phyloP scores from a whole-genome alignment of 2,329 filamentous ascomycete genomes.

The Monosporascus sp. region DNA sequence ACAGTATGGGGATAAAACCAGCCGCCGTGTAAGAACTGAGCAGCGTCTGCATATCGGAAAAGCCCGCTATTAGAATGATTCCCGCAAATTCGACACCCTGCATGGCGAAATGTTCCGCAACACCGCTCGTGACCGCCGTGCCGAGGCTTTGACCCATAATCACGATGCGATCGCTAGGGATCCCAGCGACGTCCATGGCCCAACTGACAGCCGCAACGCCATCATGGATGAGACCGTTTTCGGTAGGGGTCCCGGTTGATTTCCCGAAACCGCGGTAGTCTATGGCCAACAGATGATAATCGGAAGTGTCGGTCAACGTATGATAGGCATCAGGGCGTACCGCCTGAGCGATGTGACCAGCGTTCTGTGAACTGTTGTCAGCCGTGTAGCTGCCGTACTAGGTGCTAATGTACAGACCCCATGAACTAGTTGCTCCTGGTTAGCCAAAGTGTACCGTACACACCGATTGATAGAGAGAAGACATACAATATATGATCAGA shows the following conservation, averaged over 20 bases:
- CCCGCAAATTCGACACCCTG: constrained; percentile 67
- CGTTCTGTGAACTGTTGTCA: constrained; percentile 58
- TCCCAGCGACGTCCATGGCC: constrained; percentile 56
- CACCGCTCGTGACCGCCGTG: constrained; percentile 74
- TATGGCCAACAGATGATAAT: constrained; percentile 77
- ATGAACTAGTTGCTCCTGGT: constrained; percentile 44
- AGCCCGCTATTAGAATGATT: constrained; percentile 73
- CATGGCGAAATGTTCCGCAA: constrained; percentile 63
- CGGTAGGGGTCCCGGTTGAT: constrained; percentile 74
- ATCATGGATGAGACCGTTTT: constrained; percentile 76
- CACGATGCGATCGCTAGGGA: constrained; percentile 68
- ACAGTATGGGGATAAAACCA: constrained; percentile 75
- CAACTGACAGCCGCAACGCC: constrained; percentile 69
- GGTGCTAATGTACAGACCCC: constrained; percentile 43
- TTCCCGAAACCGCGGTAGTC: constrained; percentile 88
- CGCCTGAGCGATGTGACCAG: constrained; percentile 76
- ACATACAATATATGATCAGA: constrained; percentile 59
- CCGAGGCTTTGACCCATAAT: constrained; percentile 84
- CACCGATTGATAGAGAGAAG: constrained; percentile 3
- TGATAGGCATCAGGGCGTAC: constrained; percentile 74
- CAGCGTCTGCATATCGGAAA: constrained; percentile 68
- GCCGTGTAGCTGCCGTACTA: constrained; percentile 19
- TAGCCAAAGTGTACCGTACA: constrained; percentile 3
- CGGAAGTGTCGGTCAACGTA: constrained; percentile 65
- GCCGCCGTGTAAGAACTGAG: constrained; percentile 72